A percentile compares a stretch with the other conserved stretches of the same genome.
Evolutionary conservation across 75 land plant species (phyloP).

Genomic region (Cupressus sempervirens): DNA sequence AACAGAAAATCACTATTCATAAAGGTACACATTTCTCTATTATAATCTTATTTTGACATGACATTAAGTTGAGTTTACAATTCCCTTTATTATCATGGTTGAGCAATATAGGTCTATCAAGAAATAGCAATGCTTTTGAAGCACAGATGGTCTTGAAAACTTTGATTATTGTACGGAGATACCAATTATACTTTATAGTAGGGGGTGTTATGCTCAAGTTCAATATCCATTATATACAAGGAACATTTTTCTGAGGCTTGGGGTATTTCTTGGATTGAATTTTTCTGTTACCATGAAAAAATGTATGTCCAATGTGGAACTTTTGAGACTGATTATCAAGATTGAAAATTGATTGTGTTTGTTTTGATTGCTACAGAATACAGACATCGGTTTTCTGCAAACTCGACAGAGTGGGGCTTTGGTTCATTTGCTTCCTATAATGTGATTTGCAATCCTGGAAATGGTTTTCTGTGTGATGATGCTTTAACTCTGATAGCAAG

Average conservation of each 20-base stretch:
- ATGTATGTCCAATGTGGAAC: not conserved
- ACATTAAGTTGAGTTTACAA: not conserved
- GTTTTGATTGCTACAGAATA: slow-evolving; percentile 47
- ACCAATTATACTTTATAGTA: not conserved
- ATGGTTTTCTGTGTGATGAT: slow-evolving; percentile 80
- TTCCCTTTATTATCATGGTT: not conserved
- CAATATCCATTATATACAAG: not conserved
- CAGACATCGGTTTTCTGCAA: slow-evolving; percentile 75
- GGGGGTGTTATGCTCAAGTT: not conserved
- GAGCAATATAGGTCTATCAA: not conserved
- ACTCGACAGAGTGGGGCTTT: slow-evolving; percentile 88
- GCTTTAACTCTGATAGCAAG: slow-evolving; percentile 68
- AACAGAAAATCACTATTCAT: not conserved
- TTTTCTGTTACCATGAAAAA: not conserved
- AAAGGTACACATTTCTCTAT: not conserved
- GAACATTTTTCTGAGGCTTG: not conserved
- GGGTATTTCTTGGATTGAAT: not conserved
- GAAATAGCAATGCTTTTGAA: not conserved
- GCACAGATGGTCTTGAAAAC: not conserved
- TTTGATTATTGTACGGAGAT: not conserved
- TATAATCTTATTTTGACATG: not conserved
- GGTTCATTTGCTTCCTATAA: slow-evolving; percentile 79
- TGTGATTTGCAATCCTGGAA: slow-evolving; percentile 65
- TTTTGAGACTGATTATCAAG: not conserved
- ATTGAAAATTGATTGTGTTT: not conserved